phyloP scores from a whole-genome alignment of 495 filamentous ascomycete species.

The Hamigera avellanea region DNA sequence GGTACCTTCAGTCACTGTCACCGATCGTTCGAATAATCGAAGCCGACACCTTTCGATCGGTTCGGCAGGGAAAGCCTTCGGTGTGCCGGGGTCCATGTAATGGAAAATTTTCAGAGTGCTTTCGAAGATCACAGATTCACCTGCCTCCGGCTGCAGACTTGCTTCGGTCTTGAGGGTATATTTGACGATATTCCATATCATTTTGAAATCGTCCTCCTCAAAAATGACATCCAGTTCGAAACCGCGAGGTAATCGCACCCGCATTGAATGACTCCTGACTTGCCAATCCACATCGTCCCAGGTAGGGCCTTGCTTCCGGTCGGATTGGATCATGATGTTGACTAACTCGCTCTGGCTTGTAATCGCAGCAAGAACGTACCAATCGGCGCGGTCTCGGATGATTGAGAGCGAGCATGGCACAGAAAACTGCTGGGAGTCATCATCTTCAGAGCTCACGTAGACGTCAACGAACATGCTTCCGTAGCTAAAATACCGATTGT shows the following conservation, averaged over 20 bases:
- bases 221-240: constrained; percentile 58
- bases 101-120: constrained; percentile 56
- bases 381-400: constrained; percentile 53
- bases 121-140: constrained; percentile 56
- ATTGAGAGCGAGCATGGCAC: constrained; percentile 65
- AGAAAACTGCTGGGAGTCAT: constrained; percentile 48
- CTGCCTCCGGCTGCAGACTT: constrained; percentile 49
- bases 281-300: constrained; percentile 79
- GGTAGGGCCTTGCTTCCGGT: constrained; percentile 52
- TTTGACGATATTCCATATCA: constrained; percentile 69
- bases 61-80: constrained; percentile 60
- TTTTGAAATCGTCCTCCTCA: constrained; percentile 60
- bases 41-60: constrained; percentile 56
- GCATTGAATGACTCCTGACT: constrained; percentile 44
- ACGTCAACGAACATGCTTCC: constrained; percentile 60
- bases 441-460: constrained; percentile 54
- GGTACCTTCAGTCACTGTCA: constrained; percentile 50
- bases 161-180: constrained; percentile 63
- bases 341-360: constrained; percentile 66
- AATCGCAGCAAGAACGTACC: constrained; percentile 54
- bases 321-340: constrained; percentile 59
- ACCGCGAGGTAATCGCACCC: constrained; percentile 54
- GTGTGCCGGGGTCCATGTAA: constrained; percentile 58
- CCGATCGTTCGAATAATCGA: constrained; percentile 57
- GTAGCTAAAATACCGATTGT: constrained; percentile 56